Evolutionary conservation across 1,284 basidiomycete genomes (phyloP).

Genomic region (Xanthoconium separans): DNA sequence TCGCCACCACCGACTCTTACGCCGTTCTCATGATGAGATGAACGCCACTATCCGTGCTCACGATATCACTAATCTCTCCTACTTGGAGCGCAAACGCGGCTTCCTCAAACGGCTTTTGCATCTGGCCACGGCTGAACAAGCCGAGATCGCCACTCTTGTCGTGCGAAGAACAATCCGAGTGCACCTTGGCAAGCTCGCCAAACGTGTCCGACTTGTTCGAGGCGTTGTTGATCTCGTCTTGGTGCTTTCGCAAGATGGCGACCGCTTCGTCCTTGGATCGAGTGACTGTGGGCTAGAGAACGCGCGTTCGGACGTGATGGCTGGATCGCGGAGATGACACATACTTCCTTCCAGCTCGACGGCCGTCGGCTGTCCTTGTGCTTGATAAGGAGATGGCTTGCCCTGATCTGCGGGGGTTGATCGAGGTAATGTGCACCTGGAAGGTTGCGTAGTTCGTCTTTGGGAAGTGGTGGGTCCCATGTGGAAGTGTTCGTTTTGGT

Average conservation of each 20-base stretch:
- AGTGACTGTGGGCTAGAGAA: slow-evolving; percentile 71
- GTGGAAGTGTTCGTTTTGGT: slow-evolving; percentile 51
- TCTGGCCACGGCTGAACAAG: slow-evolving; percentile 82
- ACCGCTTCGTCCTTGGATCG: slow-evolving; percentile 91
- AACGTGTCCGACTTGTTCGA: slow-evolving; percentile 55
- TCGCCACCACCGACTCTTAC: slow-evolving; percentile 36
- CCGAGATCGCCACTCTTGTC: slow-evolving; percentile 83
- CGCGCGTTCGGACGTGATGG: not conserved
- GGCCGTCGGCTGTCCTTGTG: slow-evolving; percentile 86
- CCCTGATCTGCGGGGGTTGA: slow-evolving; percentile 72
- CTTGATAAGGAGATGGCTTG: slow-evolving; percentile 95
- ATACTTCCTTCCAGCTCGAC: slow-evolving; percentile 89
- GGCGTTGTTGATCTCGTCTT: slow-evolving; percentile 58
- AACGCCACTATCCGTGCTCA: slow-evolving; percentile 94
- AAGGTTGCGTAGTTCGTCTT: slow-evolving; percentile 61
- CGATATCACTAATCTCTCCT: slow-evolving; percentile 84
- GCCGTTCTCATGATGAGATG: slow-evolving; percentile 92
- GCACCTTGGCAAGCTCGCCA: slow-evolving; percentile 64
- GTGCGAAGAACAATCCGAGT: slow-evolving; percentile 91
- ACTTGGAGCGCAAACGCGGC: slow-evolving; percentile 79
- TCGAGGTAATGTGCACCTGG: slow-evolving; percentile 62
- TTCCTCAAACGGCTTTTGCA: slow-evolving; percentile 99
- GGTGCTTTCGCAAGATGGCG: slow-evolving; percentile 65
- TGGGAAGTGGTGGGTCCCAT: slow-evolving; percentile 80
- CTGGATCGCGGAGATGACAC: slow-evolving; percentile 29